Conservation (phyloP, 2,329 filamentous ascomycete species). For the Botrytis tulipae region DNA sequence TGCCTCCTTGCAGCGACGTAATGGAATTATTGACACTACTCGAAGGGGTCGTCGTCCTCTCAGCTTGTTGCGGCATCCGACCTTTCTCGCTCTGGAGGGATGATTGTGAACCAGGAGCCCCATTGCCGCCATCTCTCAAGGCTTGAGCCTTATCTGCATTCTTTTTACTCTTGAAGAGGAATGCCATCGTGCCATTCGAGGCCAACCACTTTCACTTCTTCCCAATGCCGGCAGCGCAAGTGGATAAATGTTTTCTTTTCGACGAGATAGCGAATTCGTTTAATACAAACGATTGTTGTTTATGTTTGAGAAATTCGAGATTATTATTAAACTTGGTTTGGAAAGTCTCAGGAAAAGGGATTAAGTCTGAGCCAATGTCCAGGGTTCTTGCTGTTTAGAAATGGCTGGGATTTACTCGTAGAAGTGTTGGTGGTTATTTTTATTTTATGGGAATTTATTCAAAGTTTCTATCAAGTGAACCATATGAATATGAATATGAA, state of each 20-base stretch:
- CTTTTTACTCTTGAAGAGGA: conserved; percentile 82
- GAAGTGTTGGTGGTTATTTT: conserved; percentile 8
- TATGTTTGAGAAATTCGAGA: conserved; percentile 10
- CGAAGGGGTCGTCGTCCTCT: conserved; percentile 65
- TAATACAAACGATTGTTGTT: conserved; percentile 4
- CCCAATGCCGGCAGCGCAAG: conserved; percentile 16
- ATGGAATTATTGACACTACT: conserved; percentile 49
- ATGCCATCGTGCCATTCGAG: conserved; percentile 61
- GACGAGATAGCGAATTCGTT: background rate
- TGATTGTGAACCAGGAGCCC: conserved; percentile 42
- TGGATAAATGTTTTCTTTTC: background rate
- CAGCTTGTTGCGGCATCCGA: conserved; percentile 42
- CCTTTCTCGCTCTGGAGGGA: conserved; percentile 50
- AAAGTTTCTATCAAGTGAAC: background rate
- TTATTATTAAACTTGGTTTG: conserved; percentile 9
- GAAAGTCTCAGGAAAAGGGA: conserved; percentile 13
- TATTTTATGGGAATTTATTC: background rate
- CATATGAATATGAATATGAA: conserved; percentile 7
- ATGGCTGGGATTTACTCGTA: conserved; percentile 14
- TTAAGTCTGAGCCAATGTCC: conserved; percentile 14
- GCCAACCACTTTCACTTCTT: conserved; percentile 29
- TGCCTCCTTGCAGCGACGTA: conserved; percentile 59
- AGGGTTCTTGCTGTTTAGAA: conserved; percentile 21
- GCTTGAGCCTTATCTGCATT: conserved; percentile 61
- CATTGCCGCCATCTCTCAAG: conserved; percentile 32